Base-by-base conservation (phyloP, 2,329 filamentous ascomycete genomes). In the Huntiella decipiens region DNA sequence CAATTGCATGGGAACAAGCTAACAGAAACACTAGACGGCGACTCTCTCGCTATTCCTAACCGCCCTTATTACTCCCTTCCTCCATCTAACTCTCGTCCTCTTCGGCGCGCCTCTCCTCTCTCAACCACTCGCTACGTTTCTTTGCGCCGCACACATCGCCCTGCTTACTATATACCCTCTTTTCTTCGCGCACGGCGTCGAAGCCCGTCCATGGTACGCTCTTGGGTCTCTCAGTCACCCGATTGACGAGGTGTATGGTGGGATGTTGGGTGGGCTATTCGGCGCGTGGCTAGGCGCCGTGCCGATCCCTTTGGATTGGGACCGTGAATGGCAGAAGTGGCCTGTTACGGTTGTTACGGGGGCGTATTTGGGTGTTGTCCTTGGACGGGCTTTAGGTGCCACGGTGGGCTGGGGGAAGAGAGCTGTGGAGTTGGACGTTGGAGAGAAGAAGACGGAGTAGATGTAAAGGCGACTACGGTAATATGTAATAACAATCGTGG, bases 281-380 rank as follows among this genome's bases (percentile, higher is more conserved):
- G 91, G 91, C 4, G 85, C 84, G 36, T 96, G 91, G 91, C 64
- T 94, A 37, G 91, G 91, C 3, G 91, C 91, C 5, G 76, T 96
- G 45, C 91, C 92, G 0, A 96, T 98, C 54, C 91, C 91, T 2
- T 66, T 98, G 53, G 91, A 98, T 60, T 96, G 88, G 88, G 91
- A 98, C 60, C 77, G 91, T n/a, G 86, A 93, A 54, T 98, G 91
- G 91, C 91, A 98, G 72, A 83, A 80, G 60, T 98, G 88, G 82
- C 91, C 91, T 0, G 79, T 96, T 41, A 98, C 91, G 0, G 82
- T 98, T 49, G 63, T 96, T 4, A 77, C 74, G 2, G 91, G 91
- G 2, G 69, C 82, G 13, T 96, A 93, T 61, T 62, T 74, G 4
- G 91, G 91, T 1, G 86, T 82, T 60, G 67, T 74, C 1, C 53